Evolutionary conservation across 169 alveolate genomes (phyloP), one percentile per base, ranked within the genome.

Genomic region (Eimeria tenella): DNA sequence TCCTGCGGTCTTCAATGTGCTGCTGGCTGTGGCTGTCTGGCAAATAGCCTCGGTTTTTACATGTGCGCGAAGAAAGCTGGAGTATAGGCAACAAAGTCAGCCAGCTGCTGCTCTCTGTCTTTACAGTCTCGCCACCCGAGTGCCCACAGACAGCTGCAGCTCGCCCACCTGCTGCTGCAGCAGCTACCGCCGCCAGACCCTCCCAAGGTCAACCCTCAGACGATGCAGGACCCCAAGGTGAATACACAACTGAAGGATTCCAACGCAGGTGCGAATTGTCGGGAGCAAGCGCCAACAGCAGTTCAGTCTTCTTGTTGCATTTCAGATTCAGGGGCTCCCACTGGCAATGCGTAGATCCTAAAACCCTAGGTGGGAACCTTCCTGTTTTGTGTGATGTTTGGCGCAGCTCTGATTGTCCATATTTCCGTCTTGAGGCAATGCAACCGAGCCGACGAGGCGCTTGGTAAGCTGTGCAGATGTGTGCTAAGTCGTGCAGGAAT

Each of bases 81-180:
- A 31, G 42, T 31, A 31, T 31, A 31, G 42, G 42, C 42, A 31
- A 31, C 42, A 31, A 31, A 31, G 42, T 31, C 42, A 31, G 42
- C 42, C 42, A 31, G 42, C 42, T 31, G 42, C 42, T 60, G 70
- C 79, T 17, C 3, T 68, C 15, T 68, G n/a, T 9, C 11, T 68
- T 23, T 9, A 11, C 79, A 68, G 79, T 19, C 79, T 17, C 79
- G 79, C 50, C 79, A 68, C 11, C 79, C 79, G 50, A 23, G 79
- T 31, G 49, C 50, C 50, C 79, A 31, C 31, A 68, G 21, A 23
- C 79, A 31, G 79, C 49, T 68, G 79, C 79, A 68, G 79, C 79
- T 68, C 31, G 79, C 79, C 10, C 79, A 68, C 49, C 79, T 68
- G 52, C 79, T 68, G n/a, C 79, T 21, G n/a, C 79, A 68, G 79